Base-by-base conservation (phyloP, 257 asterid species). In the Solanum rostratum region DNA sequence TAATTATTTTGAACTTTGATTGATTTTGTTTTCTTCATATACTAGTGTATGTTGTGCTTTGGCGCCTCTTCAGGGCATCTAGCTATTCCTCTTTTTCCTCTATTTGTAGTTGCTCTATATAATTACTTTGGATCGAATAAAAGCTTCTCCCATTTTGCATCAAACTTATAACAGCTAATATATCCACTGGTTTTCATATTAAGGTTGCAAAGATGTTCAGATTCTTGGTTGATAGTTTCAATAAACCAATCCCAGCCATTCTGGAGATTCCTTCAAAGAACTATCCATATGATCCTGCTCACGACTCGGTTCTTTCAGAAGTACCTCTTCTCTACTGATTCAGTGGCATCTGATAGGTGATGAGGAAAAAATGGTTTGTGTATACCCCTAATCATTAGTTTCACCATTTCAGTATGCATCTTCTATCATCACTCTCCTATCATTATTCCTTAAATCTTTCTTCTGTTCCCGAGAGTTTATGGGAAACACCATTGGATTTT, bases 211-310 rank as follows among this genome's bases (percentile, higher is more conserved):
- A 94, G 73, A 93, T 93, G 98, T 87, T 94, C 62, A 88, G 99
- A 85, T 93, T 95, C 87, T 79, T 93, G 68, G 94, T 95, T 22
- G 98, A 94, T 89, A 90, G 98, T 92, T 95, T 94, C 80, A 94
- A 95, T 90, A 93, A 94, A 82, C 97, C 97, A 45, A 86, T 95
- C 82, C 98, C 99, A 24, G 97, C 98, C 79, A 95, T 95, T 86
- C 59, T 94, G 88, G 99, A 95, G 93, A 90, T 95, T 82, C 99
- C 99, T 24, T 95, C 99, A 79, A 95, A 95, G 95, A 97, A 95
- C 89, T 92, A 95, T 60, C 99, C 99, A 0, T 93, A 93, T 50
- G 98, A 95, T 90, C 97, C 99, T 59, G 94, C 95, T 1, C 97
- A 92, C 24, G 97, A 94, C 89, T 95, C 98, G 16, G 97, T 93